Evolutionary conservation across 1,284 basidiomycete genomes (phyloP).

Genomic region (Leccinum fallax): DNA sequence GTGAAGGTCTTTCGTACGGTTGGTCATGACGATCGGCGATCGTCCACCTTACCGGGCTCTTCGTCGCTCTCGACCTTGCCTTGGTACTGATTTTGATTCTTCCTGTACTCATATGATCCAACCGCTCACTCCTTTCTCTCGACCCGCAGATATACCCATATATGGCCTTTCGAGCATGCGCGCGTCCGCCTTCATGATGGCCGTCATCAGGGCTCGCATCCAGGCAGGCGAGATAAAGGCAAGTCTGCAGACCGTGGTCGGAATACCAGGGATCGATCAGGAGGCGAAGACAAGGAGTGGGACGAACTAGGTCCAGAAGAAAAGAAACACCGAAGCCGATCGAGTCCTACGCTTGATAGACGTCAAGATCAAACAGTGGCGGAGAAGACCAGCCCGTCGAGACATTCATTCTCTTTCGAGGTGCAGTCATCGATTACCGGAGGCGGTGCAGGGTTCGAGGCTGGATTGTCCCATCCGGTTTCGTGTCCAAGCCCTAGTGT

Average conservation of each 20-base stretch:
- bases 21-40: slow-evolving; percentile 9
- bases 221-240: slow-evolving; percentile 27
- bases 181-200: slow-evolving; percentile 70
- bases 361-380: background rate
- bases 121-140: slow-evolving; percentile 6
- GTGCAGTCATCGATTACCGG: slow-evolving; percentile 1
- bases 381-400: background rate
- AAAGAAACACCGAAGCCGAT: slow-evolving; percentile 25
- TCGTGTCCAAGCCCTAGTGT: slow-evolving; percentile 6
- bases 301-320: slow-evolving; percentile 9
- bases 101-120: slow-evolving; percentile 1
- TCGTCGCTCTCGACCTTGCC: background rate
- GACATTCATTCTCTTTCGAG: slow-evolving; percentile 14
- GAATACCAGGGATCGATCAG: slow-evolving; percentile 9
- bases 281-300: slow-evolving; percentile 10
- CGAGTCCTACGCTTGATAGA: slow-evolving; percentile 22
- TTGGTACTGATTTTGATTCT: background rate
- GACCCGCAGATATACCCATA: slow-evolving; percentile 77
- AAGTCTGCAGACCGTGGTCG: slow-evolving; percentile 21
- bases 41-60: slow-evolving; percentile 4
- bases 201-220: slow-evolving; percentile 35
- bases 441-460: background rate
- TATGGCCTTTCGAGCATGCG: slow-evolving; percentile 96
- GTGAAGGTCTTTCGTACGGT: background rate
- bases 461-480: background rate